Base-by-base conservation (phyloP, 345 rosid species). In the Capsella bursapastoris region DNA sequence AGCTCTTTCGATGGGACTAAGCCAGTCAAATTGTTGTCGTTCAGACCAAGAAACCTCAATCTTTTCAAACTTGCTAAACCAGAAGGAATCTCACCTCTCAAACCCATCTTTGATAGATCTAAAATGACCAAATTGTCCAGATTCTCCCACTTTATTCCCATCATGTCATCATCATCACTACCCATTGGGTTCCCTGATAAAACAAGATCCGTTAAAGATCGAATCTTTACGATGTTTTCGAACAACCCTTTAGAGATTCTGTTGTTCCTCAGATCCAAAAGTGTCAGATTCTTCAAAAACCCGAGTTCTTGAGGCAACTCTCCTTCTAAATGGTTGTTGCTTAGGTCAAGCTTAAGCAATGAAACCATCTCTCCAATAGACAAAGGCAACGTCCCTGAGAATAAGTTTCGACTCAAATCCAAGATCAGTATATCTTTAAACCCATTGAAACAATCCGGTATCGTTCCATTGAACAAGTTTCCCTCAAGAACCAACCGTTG, bases 311-410 rank as follows among this genome's bases (percentile, higher is more conserved):
- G 57, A 0, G 94, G 90, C 45, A 88, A 52, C 49, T 64, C 59
- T 8, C 98, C 96, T 61, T 79, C 76, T 31, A 90, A 70, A 13
- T 60, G 78, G 65, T 94, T 91, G 77, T 80, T 77, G 77, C 97
- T 89, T 65, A 89, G 40, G 77, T 91, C 97, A 71, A 94, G 90
- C 83, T 94, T 94, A 79, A 94, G 77, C 43, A 94, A 80, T 18
- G 95, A 86, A 43, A 75, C 77, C 88, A 94, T 28, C 4, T 74
- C 79, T 29, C 91, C 88, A 13, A 91, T 38, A 60, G 84, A 52
- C 15, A 11, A 60, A 57, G 97, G 93, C 69, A 91, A 64, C 16
- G 76, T 47, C 51, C 96, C 96, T 1, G 90, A 88, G 11, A 94
- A 75, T 45, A 78, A 69, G 78, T 94, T 91, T 50, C 88, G 75